Base-by-base conservation (phyloP, 2,329 filamentous ascomycete species). In the Colletotrichum limetticola region DNA sequence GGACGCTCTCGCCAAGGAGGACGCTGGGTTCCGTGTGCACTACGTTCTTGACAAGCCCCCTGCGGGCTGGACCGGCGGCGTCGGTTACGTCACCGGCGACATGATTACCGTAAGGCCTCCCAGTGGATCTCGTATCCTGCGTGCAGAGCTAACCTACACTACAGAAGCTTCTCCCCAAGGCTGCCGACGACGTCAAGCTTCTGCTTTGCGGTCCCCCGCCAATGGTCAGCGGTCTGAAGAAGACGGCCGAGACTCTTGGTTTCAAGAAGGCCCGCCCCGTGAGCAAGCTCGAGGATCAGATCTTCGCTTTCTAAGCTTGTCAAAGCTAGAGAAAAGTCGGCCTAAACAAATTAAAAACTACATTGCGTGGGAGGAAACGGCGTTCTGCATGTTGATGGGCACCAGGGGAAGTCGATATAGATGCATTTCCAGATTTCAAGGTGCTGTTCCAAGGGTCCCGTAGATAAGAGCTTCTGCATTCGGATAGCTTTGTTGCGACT, bases 171-270 rank as follows among this genome's bases (percentile, higher is more conserved):
- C 90, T 98, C 67, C 95, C 97, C 71, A 91, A 94, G 81, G 91
- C 97, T 24, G 94, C 94, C 68, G 86, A 89, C 71, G 95, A 98
- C 80, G 92, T 97, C 86, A 98, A 98, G 91, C 90, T 99, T 78
- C 89, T 98, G 74, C 89, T 98, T 77, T 99, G 97, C 82, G 97
- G 97, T 68, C 97, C 97, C 71, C 97, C 97, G 70, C 97, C 97
- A 63, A 99, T 99, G 97, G 90, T 98, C 76, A 94, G 93, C 79
- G 96, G 95, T 64, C 93, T 98, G 88, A 99, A 99, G 93, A 98
- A 98, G 90, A 91, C 95, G 7, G 93, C 95, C 63, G 95, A 97
- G 85, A 89, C 91, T 75, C 89, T 98, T 24, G 97, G 97, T 71
- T 99, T 93, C 88, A 90, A 94, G 81, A 98, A 98, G 89, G 94